Evolutionary conservation across 2,329 filamentous ascomycete genomes (phyloP), one percentile per base, ranked within the genome.

Genomic region (Simplicillium sp.): DNA sequence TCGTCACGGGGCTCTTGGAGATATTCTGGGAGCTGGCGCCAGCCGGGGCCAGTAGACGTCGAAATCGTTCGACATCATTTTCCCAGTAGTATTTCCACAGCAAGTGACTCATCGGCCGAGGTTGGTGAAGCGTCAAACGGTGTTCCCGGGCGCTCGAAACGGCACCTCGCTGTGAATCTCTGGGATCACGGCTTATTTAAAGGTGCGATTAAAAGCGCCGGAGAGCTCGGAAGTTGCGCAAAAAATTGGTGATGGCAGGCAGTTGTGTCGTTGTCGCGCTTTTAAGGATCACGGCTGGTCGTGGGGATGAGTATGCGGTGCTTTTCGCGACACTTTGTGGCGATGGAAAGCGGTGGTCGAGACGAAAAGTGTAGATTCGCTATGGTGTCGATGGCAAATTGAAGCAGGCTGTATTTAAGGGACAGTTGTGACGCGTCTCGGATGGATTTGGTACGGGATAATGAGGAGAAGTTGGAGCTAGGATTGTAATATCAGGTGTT

Each of bases 41-140:
- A 65, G 82, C 73, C 62, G 78, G 79, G 58, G 82, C 82, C 75
- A 98, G 76, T 59, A 94, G 77, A 70, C 83, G 84, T 69, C 85
- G 84, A 76, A 98, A 97, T 60, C 71, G 80, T 62, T 94, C 89
- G 80, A 95, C 84, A 80, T 98, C 88, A 76, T 96, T 86, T 80
- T 96, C 84, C 73, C 94, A 84, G 64, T 90, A 97, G 63, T 79
- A 87, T 76, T 88, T 89, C 90, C 90, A 96, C 64, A 98, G 80
- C 77, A 84, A 78, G 71, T 88, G 84, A 82, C 87, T 97, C 90
- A 97, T 92, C 80, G 79, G 60, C 55, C 33, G 80, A 68, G 60
- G 63, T 53, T 51, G 55, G 47, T 50, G 41, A 49, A 49, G 50
- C 51, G 42, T 35, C 16, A 33, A 15, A 33, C 6, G 12, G 31